Evolutionary conservation across 192 early-diverging fungal species (phyloP).

Genomic region (Dissophora globulifera): DNA sequence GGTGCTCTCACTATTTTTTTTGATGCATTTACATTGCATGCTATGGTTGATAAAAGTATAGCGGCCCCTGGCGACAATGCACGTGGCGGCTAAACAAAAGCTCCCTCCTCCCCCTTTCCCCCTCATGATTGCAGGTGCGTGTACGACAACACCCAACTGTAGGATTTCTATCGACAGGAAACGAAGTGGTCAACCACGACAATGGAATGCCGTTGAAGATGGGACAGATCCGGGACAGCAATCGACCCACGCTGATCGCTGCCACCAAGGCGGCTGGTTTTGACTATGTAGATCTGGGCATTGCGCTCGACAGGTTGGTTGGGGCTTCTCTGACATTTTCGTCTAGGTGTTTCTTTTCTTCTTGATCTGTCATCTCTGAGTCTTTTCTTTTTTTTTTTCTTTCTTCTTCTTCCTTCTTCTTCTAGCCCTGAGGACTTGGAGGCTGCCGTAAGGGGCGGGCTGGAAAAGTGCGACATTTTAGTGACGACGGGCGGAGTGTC

Average conservation of each 20-base stretch:
- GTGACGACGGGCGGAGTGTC: constrained; percentile 96
- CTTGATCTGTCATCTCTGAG: not conserved
- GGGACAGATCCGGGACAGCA: constrained; percentile 87
- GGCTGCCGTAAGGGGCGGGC: constrained; percentile 52
- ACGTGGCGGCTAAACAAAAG: no score
- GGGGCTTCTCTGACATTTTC: no score
- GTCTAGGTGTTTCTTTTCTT: no score
- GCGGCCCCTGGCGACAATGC: no score
- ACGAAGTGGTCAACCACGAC: constrained; percentile 78
- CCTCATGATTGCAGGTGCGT: constrained; percentile 46
- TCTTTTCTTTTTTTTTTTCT: not conserved
- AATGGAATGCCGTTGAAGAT: constrained; percentile 47
- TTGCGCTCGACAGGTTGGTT: constrained; percentile 78
- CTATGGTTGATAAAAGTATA: no score
- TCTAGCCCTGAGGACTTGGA: constrained; percentile 66
- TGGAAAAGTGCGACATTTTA: constrained; percentile 76
- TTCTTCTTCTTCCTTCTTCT: not conserved
- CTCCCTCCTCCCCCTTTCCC: not conserved
- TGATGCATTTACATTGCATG: no score
- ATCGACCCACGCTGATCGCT: constrained; percentile 80
- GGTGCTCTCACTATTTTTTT: no score
- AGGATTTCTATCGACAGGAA: constrained; percentile 90
- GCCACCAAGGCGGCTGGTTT: constrained; percentile 72
- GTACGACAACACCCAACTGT: constrained; percentile 75
- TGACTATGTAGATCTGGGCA: constrained; percentile 77